A percentile compares a stretch with the other conserved stretches of the same genome.
phyloP scores from a whole-genome alignment of 1,284 basidiomycete genomes.

The Mixia osmundae region DNA sequence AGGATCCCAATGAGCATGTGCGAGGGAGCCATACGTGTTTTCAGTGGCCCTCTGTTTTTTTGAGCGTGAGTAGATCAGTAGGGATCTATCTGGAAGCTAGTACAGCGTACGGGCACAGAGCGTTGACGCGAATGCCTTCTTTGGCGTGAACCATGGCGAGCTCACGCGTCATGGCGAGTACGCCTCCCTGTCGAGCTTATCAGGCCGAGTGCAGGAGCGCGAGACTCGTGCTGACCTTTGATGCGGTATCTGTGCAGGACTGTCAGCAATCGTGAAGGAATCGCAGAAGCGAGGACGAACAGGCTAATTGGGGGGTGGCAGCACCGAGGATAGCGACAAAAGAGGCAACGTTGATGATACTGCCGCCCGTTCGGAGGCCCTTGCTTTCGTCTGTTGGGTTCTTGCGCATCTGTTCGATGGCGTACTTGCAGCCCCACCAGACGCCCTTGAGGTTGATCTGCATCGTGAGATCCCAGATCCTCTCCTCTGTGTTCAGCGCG shows the following conservation, averaged over 20 bases:
- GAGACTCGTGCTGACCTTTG: slow-evolving; percentile 33
- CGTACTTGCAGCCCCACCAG: slow-evolving; percentile 90
- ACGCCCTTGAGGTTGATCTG: slow-evolving; percentile 85
- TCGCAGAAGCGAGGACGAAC: slow-evolving; percentile 28
- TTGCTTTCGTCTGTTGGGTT: slow-evolving; percentile 60
- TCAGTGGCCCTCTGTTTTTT: slow-evolving; percentile 50
- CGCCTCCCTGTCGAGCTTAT: slow-evolving; percentile 40
- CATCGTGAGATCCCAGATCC: slow-evolving; percentile 42
- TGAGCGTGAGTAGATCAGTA: neutral
- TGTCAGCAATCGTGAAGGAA: slow-evolving; percentile 1
- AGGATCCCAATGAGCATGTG: slow-evolving; percentile 1
- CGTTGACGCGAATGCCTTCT: slow-evolving; percentile 85
- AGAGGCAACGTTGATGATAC: slow-evolving; percentile 90
- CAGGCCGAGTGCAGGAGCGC: neutral
- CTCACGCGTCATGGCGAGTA: slow-evolving; percentile 92
- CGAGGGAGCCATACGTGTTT: slow-evolving; percentile 41
- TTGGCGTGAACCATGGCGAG: slow-evolving; percentile 90
- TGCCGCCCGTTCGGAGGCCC: slow-evolving; percentile 59
- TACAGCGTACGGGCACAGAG: slow-evolving; percentile 64
- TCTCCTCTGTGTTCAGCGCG: slow-evolving; percentile 83
- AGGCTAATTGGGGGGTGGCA: slow-evolving; percentile 85
- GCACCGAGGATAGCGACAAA: slow-evolving; percentile 85
- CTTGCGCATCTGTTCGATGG: slow-evolving; percentile 78
- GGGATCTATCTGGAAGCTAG: neutral
- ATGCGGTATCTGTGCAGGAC: slow-evolving; percentile 41